Evolutionary conservation across 768 basidiomycete genomes (phyloP), one percentile per base, ranked within the genome.

Genomic region (Cystofilobasidium ferigula): DNA sequence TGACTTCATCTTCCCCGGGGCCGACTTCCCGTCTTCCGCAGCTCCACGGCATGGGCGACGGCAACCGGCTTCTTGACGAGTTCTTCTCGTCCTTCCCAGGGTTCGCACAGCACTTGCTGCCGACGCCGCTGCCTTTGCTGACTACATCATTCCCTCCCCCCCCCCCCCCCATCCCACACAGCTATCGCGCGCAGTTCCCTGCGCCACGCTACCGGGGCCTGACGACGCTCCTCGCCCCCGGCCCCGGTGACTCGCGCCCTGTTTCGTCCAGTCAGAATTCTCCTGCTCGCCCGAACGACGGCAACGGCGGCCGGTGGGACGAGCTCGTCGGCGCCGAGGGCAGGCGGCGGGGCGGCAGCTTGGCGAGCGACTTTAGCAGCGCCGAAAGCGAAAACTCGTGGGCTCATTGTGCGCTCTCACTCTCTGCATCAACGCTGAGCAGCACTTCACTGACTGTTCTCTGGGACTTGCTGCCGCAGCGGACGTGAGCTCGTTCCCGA

Each of bases 321-420:
- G 30, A 3, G 5, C 5, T 54, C n/a, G 51, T 3, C 26, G 51
- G 7, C 6, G 26, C 26, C 13, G 26, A 7, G 4, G 26, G 36
- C 9, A 3, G 35, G n/a, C 3, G n/a, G 26, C 5, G 57, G n/a
- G 40, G 40, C 30, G n/a, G 36, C 8, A 58, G 57, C 57, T 16
- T 42, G n/a, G 35, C 57, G 57, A 58, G 36, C 57, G 35, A 40
- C 26, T 9, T 38, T n/a, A 58, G 57, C 57, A 58, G 35, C 6
- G 13, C 1, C 10, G 57, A 32, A 35, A 58, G 57, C 35, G 35
- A 58, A 16, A 32, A 12, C 35, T 34, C 30, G 30, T 58, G 35
- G 57, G 35, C 12, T 12, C 20, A 24, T 35, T 67, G 68, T 79
- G 5, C 82, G 59, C 76, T 74, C 5, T 53, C 68, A n/a, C 28